Evolutionary conservation across 2,329 filamentous ascomycete genomes (phyloP).

Genomic region (Sordariomycetes sp.): DNA sequence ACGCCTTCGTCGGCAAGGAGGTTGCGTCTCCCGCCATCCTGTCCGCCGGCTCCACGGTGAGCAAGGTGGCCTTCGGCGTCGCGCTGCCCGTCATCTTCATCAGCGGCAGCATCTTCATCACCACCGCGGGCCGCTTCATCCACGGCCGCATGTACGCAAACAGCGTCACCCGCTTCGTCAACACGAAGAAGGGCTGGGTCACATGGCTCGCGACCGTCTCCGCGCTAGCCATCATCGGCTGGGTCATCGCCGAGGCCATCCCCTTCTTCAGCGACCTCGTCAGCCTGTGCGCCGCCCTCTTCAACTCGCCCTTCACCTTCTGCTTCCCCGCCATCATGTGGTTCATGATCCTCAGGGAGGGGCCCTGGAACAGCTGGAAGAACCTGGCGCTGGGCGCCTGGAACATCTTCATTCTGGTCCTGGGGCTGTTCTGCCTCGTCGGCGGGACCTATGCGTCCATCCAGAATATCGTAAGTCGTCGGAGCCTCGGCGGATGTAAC

Average conservation of each 20-base stretch:
- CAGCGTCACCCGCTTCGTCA: slow-evolving; percentile 29
- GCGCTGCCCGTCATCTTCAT: slow-evolving; percentile 63
- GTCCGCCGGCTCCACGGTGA: slow-evolving; percentile 42
- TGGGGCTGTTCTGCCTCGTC: not conserved
- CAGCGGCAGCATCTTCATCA: slow-evolving; percentile 56
- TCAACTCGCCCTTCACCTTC: slow-evolving; percentile 31
- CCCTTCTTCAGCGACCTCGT: slow-evolving; percentile 60
- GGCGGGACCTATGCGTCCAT: not conserved
- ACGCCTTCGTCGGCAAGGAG: slow-evolving; percentile 50
- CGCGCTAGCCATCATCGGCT: slow-evolving; percentile 48
- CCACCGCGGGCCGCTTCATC: slow-evolving; percentile 29
- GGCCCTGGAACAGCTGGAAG: slow-evolving; percentile 14
- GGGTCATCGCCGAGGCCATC: slow-evolving; percentile 59
- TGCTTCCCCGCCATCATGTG: slow-evolving; percentile 28
- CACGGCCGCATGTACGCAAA: slow-evolving; percentile 29
- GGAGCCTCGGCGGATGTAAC: too few relatives aligned
- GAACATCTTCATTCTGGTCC: slow-evolving; percentile 11
- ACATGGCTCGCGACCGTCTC: slow-evolving; percentile 47
- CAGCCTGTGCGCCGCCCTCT: slow-evolving; percentile 34
- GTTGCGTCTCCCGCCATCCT: slow-evolving; percentile 57
- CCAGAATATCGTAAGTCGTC: not conserved
- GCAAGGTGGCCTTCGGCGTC: slow-evolving; percentile 57
- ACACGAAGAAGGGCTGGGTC: slow-evolving; percentile 31
- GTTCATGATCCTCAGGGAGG: slow-evolving; percentile 23
- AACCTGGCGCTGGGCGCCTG: slow-evolving; percentile 13